phyloP scores from a whole-genome alignment of 495 filamentous ascomycete genomes.

The Xylaria curta region DNA sequence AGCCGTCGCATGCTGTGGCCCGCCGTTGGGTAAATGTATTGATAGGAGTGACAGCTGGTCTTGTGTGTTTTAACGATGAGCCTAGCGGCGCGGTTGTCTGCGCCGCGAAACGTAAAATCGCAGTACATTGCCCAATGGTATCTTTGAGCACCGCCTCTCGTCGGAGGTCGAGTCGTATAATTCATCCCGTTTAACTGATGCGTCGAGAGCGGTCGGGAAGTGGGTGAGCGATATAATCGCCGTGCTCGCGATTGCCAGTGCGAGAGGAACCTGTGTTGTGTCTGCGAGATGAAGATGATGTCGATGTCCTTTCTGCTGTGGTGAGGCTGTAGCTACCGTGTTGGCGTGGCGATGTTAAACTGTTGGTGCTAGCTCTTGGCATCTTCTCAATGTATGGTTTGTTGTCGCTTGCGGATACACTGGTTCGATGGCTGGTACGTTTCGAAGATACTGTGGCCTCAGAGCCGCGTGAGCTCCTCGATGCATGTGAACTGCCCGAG shows the following conservation, averaged over 20 bases:
- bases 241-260: conserved; percentile 9
- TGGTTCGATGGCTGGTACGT: conserved; percentile 30
- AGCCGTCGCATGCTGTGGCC: conserved; percentile 2
- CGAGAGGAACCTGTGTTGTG: not conserved
- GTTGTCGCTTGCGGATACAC: conserved; percentile 29
- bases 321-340: conserved; percentile 17
- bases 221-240: conserved; percentile 24
- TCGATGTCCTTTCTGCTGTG: not conserved
- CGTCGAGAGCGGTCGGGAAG: conserved; percentile 25
- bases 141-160: not conserved
- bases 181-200: not conserved
- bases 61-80: not conserved
- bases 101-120: conserved; percentile 10
- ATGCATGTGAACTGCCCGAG: conserved; percentile 25
- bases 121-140: not conserved
- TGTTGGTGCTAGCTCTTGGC: conserved; percentile 26
- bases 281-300: conserved; percentile 16
- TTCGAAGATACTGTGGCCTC: conserved; percentile 31
- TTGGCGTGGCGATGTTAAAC: conserved; percentile 27
- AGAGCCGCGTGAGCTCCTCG: conserved; percentile 23
- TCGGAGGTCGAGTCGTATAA: not conserved
- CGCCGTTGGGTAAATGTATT: not conserved
- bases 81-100: not conserved
- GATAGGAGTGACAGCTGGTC: not conserved
- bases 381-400: conserved; percentile 41